Conservation (phyloP, 2,329 filamentous ascomycete genomes). For the Colletotrichum horii region DNA sequence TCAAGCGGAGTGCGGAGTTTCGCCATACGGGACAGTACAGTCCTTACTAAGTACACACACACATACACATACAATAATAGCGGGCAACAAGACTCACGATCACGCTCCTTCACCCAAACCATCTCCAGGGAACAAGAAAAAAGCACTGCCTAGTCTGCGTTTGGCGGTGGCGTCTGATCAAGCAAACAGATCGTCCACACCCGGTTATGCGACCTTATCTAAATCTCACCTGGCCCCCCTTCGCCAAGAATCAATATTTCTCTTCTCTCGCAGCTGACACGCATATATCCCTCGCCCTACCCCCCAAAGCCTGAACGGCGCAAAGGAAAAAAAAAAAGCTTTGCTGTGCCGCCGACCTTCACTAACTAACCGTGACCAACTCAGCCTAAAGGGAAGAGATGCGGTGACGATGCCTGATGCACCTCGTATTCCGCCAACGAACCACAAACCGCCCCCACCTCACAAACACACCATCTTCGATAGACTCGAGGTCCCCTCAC, state of each 20-base stretch:
- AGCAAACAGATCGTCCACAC: not conserved
- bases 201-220: not conserved
- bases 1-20: not conserved
- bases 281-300: not conserved
- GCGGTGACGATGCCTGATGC: not conserved
- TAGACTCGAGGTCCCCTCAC: not conserved
- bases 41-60: conserved; percentile 4
- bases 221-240: not conserved
- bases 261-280: not conserved
- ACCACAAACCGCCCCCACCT: not conserved
- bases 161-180: not conserved
- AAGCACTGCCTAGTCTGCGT: no score
- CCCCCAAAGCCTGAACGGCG: not conserved
- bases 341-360: not conserved
- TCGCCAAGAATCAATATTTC: not conserved
- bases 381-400: not conserved
- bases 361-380: not conserved
- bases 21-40: not conserved
- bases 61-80: not conserved
- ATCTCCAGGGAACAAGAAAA: not conserved
- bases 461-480: not conserved
- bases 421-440: not conserved
- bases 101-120: not conserved
- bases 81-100: not conserved
- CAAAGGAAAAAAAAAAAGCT: not conserved